Evolutionary conservation across 306 rosid species (phyloP), one percentile per base, ranked within the genome.

Genomic region (Prunus campanulata): DNA sequence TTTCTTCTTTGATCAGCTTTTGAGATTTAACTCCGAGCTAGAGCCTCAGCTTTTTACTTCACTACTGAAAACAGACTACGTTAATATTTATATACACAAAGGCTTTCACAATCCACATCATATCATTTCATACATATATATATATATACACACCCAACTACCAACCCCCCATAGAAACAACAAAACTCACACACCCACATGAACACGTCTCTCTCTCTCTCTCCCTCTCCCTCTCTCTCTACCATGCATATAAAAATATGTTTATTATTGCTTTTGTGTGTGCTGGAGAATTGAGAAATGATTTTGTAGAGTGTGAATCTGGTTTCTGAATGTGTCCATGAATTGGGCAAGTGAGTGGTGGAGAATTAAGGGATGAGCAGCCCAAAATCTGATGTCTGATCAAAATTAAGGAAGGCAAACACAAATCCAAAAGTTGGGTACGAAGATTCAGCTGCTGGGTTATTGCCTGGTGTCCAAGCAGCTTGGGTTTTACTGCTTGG

Each of bases 61-160:
- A 39, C 44, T 39, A 39, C 44, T 77, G 80, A 77, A 68, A 67
- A 77, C 61, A 66, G 60, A 68, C 42, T 69, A 77, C 75, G 74
- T 77, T 47, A 68, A 60, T 75, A n/a, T 32, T 6, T 67, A 49
- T 49, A 8, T 29, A 47, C 32, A 29, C 32, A 52, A 52, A 44
- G 29, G 25, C 29, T 18, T 25, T 22, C 47, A 46, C 48, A 32
- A 35, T 65, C 61, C 68, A 60, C 77, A 73, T 73, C 77, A 44
- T 56, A 19, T 18, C 54, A 56, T 8, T 29, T 30, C 68, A 50
- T 32, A 66, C 6, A 35, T 35, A 32, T 42, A n/a, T 15, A 11
- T 18, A 25, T 25, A 25, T 25, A 70, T 22, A 61, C 66, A 70
- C 47, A 71, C 12, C 79, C 24, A 44, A 72, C 72, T 57, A 73